These are phyloP conservation scores for Talaromyces verruculosus DNA, from an alignment of 2,329 filamentous ascomycete species.

Conservation along the genomic window DNA sequence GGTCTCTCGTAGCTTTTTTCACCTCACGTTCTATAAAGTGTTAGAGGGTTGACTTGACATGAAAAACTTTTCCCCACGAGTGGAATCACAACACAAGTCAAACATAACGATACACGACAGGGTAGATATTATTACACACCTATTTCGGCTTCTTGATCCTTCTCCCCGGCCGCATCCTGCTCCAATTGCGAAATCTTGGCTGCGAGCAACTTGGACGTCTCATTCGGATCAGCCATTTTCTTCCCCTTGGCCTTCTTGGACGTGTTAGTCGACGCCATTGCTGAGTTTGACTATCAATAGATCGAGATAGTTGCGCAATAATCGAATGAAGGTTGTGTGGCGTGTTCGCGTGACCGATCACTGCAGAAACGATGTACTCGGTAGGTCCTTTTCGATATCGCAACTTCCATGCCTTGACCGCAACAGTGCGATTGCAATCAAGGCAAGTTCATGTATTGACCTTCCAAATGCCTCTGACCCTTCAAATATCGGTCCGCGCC, in stretches of 20 bases:
- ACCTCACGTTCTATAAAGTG: slow-evolving; percentile 74
- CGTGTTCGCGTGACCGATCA: slow-evolving; percentile 42
- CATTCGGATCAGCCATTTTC: slow-evolving; percentile 78
- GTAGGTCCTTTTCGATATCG: slow-evolving; percentile 21
- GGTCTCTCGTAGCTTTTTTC: slow-evolving; percentile 87
- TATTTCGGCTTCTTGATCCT: slow-evolving; percentile 94
- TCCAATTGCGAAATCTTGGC: slow-evolving; percentile 95
- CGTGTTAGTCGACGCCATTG: slow-evolving; percentile 52
- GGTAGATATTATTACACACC: slow-evolving; percentile 58
- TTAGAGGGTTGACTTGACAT: slow-evolving; percentile 3
- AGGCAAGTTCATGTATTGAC: slow-evolving; percentile 5
- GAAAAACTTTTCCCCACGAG: slow-evolving; percentile 6
- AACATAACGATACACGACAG: too few species aligned
- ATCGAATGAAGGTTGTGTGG: slow-evolving; percentile 46
- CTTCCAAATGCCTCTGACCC: neutral
- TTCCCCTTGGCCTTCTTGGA: slow-evolving; percentile 81
- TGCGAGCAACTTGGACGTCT: slow-evolving; percentile 86
- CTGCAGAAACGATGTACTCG: slow-evolving; percentile 22
- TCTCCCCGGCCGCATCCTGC: slow-evolving; percentile 87
- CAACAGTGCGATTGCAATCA: slow-evolving; percentile 22
- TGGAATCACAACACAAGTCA: neutral
- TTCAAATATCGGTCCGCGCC: neutral
- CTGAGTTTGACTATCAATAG: slow-evolving; percentile 26
- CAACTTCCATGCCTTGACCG: slow-evolving; percentile 27
- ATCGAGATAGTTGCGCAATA: slow-evolving; percentile 40